Evolutionary conservation across 208 protist species (phyloP).

Genomic region (Acanthamoeba polyphaga): DNA sequence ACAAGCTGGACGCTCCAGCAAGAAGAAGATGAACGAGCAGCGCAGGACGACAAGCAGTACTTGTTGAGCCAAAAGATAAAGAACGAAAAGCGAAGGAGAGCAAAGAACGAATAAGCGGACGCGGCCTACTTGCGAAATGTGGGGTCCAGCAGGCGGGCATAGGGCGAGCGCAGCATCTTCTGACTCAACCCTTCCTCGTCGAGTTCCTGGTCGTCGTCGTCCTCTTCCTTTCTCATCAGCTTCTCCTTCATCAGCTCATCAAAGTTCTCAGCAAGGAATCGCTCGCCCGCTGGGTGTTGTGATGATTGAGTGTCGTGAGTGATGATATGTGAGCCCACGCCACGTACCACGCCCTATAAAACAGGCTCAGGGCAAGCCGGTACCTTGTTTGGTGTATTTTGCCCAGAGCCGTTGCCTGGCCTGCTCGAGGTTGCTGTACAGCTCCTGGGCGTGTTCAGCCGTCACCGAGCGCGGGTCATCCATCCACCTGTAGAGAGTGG

Average conservation of each 20-base stretch:
- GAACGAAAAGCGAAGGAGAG: too few species aligned
- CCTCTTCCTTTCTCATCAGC: neutral
- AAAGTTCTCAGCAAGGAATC: neutral
- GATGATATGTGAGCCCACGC: neutral
- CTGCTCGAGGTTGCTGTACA: neutral
- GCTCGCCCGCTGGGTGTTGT: neutral
- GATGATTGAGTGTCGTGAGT: neutral
- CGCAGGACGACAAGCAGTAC: too few species aligned
- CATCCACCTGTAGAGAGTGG: slow-evolving; percentile 38
- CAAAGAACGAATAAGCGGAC: too few species aligned
- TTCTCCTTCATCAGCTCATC: neutral
- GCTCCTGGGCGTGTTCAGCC: neutral
- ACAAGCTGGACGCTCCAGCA: too few species aligned
- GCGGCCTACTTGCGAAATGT: too few species aligned
- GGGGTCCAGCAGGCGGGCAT: neutral
- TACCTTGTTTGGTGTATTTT: slow-evolving; percentile 49
- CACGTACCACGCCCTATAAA: too few species aligned
- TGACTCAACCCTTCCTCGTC: neutral
- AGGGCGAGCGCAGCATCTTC: neutral
- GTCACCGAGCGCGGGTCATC: slow-evolving; percentile 28
- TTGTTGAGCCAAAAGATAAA: too few species aligned
- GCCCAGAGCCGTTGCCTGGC: neutral
- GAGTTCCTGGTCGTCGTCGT: neutral
- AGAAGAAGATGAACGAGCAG: too few species aligned
- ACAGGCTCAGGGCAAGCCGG: too few species aligned